phyloP scores from a whole-genome alignment of 192 early-diverging fungal species.

The Entrophospora sp. region DNA sequence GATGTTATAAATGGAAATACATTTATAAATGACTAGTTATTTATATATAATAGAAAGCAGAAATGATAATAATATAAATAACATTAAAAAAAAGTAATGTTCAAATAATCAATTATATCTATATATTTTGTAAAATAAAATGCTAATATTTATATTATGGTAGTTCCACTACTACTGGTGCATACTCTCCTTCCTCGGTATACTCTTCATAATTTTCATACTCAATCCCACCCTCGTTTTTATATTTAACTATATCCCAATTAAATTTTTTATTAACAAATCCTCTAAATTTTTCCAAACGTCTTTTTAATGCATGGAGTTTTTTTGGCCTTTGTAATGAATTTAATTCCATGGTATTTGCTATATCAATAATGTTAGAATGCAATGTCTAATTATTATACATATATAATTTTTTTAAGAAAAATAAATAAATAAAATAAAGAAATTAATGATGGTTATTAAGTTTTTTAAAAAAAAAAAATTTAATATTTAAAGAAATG shows the following conservation, averaged over 20 bases:
- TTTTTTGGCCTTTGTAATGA: slow-evolving; percentile 27
- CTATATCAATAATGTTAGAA: slow-evolving; percentile 34
- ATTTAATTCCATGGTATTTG: slow-evolving; percentile 28
- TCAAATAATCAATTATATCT: no score
- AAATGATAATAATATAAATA: no score
- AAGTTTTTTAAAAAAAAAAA: no score
- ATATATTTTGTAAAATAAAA: no score
- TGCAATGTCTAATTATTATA: slow-evolving; percentile 20
- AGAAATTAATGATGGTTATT: background rate
- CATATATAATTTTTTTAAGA: no score
- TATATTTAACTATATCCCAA: slow-evolving; percentile 21
- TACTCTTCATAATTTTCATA: slow-evolving; percentile 33
- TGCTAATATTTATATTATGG: no score
- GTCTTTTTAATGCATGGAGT: slow-evolving; percentile 40
- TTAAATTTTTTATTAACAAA: slow-evolving; percentile 38
- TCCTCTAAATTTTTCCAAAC: slow-evolving; percentile 45
- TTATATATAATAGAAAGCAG: no score
- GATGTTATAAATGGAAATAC: no score
- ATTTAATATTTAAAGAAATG: slow-evolving; percentile 22
- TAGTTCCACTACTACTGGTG: slow-evolving; percentile 57
- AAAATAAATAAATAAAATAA: slow-evolving; percentile 19
- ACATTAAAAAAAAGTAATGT: no score
- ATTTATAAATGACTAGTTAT: no score
- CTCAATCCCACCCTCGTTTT: no score
- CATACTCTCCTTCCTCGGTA: slow-evolving; percentile 58